Evolutionary conservation across 106 monocot species (phyloP), one percentile per base, ranked within the genome.

Genomic region (Dactylorhiza incarnata): DNA sequence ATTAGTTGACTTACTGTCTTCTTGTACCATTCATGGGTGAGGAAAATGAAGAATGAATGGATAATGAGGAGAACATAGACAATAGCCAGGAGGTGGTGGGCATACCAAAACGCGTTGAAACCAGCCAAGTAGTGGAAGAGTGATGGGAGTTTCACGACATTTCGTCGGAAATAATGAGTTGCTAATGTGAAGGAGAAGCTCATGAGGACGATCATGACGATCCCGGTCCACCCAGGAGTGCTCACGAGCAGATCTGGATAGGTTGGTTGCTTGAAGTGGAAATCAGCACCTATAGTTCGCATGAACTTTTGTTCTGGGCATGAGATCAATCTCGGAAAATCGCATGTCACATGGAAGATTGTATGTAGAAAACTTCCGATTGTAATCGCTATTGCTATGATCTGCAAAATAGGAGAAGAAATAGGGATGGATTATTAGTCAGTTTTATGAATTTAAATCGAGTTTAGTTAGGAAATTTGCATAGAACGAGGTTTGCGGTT

Each of bases 91-190:
- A 99, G 81, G 81, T 99, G 97, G 74, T 91, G 97, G 0, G 94
- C 91, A 67, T 99, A 99, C 97, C 97, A 99, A 77, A 99, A 99
- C 61, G 97, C 89, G 74, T 91, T 99, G 82, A 97, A 99, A 13
- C 93, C 93, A 49, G 97, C 97, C 16, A 99, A 80, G 65, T 86
- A 75, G 69, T 91, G 91, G 19, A 99, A 74, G 3, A 89, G 87
- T 14, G 97, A 89, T 22, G 91, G 94, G 76, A 99, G 65, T 79
- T 94, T 94, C 11, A 91, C 82, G 15, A 94, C 88, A 74, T 86
- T 99, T 71, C 91, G 89, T 51, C 94, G 79, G 71, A 99, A 99
- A 72, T 23, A 84, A 78, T 89, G 91, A 16, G 94, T 99, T 16
- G 97, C 97, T 45, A 91, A 75, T 12, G 88, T 99, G 82, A 94